Conservation (phyloP, 1,139 yeast genomes). For the Geotrichum fermentans region DNA sequence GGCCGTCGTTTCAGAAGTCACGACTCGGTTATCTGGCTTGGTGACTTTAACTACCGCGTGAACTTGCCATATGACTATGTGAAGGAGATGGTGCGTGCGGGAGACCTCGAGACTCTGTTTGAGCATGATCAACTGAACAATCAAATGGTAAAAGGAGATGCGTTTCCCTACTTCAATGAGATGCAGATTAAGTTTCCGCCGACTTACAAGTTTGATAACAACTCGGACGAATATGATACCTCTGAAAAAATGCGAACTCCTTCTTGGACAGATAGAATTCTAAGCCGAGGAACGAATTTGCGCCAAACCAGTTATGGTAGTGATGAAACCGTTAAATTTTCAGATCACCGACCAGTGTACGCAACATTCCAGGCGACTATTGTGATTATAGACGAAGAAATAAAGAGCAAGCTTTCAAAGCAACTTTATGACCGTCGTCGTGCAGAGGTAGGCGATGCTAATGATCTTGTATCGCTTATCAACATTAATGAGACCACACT, state of each 20-base stretch:
- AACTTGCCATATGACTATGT: slow-evolving; percentile 72
- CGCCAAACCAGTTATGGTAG: slow-evolving; percentile 63
- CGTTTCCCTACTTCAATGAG: slow-evolving; percentile 80
- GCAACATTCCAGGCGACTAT: slow-evolving; percentile 68
- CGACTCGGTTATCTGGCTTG: slow-evolving; percentile 87
- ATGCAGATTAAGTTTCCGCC: slow-evolving; percentile 76
- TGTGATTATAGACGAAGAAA: slow-evolving; percentile 61
- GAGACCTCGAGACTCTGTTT: slow-evolving; percentile 49
- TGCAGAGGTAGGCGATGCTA: slow-evolving; percentile 39
- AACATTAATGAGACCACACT: slow-evolving; percentile 37
- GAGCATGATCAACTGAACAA: slow-evolving; percentile 75
- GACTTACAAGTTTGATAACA: slow-evolving; percentile 90
- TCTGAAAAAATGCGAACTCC: slow-evolving; percentile 91
- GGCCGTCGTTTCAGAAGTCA: slow-evolving; percentile 69
- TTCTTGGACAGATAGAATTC: slow-evolving; percentile 91
- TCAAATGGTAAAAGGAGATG: slow-evolving; percentile 82
- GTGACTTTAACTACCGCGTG: slow-evolving; percentile 90
- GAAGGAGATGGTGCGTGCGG: slow-evolving; percentile 48
- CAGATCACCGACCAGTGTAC: slow-evolving; percentile 92
- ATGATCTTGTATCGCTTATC: slow-evolving; percentile 32
- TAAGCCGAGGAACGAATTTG: slow-evolving; percentile 50
- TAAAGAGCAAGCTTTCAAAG: slow-evolving; percentile 53
- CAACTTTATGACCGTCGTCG: slow-evolving; percentile 51
- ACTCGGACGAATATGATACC: slow-evolving; percentile 76
- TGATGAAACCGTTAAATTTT: slow-evolving; percentile 58